phyloP scores from a whole-genome alignment of 169 alveolate species.

The Fabrea salina region DNA sequence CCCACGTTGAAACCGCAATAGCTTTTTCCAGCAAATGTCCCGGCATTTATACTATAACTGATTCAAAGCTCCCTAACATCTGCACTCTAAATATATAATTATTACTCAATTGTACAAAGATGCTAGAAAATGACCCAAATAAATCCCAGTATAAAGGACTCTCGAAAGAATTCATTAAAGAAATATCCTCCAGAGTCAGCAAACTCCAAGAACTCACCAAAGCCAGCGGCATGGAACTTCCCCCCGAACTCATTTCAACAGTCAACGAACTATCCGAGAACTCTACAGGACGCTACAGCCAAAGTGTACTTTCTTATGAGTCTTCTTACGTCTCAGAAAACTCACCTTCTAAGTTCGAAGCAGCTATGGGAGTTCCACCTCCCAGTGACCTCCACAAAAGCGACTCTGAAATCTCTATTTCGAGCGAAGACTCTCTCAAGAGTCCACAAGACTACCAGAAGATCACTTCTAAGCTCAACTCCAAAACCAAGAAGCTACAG shows the following conservation, averaged over 20 bases:
- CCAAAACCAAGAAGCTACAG: background rate
- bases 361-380: background rate
- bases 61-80: too few relatives aligned
- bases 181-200: background rate
- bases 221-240: background rate
- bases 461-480: background rate
- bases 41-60: too few relatives aligned
- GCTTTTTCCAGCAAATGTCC: too few relatives aligned
- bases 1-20: too few relatives aligned
- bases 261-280: background rate
- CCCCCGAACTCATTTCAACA: background rate
- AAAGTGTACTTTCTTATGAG: background rate
- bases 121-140: too few relatives aligned
- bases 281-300: background rate
- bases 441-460: background rate
- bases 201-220: background rate
- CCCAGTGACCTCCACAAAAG: background rate
- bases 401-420: background rate
- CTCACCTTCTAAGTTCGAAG: background rate
- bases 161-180: background rate
- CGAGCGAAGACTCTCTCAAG: background rate
- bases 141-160: too few relatives aligned
- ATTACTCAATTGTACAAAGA: too few relatives aligned
- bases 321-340: background rate
- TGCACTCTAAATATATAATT: too few relatives aligned